Base-by-base conservation (phyloP, 805 yeast genomes). In the Brettanomyces custersianus region DNA sequence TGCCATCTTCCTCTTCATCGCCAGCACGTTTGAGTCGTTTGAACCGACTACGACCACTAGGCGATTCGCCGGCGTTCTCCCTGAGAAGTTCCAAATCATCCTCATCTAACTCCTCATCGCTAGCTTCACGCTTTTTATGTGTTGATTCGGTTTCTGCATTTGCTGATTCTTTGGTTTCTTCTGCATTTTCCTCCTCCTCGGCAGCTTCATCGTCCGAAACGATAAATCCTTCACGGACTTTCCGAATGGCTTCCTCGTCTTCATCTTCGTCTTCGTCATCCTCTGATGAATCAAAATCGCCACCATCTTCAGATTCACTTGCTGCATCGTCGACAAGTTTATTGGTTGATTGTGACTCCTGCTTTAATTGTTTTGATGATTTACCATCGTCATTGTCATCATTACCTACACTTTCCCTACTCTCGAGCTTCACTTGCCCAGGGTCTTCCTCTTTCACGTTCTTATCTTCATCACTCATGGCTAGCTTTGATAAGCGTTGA, bases 21-120 rank as follows among this genome's bases (percentile, higher is more conserved):
- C 64, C 75, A 2, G 84, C 94, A 43, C 90, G 68, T 54, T 88
- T 88, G 43, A 90, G 70, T 34, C 98, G 78, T 58, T 88, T 90
- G 60, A 85, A 76, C 46, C 75, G 72, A 20, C 68, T 57, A 22
- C 59, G 54, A 23, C 54, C 56, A 1, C 61, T 47, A 16, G 78
- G 72, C 25, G 65, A 62, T n/a, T 74, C 80, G 26, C 96, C 96
- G 0, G 92, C 74, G 55, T 86, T 88, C 60, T 88, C 97, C 73
- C 87, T 71, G 38, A 92, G 67, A 31, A 92, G 70, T 46, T 90
- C 97, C 49, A 92, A 70, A 58, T 92, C 98, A 60, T 92, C 98
- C 57, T 90, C 96, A 52, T 92, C 96, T 35, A 92, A 68, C 35
- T 76, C 81, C 44, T 68, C 73, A 7, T 65, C 66, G 19, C 44